Conservation (phyloP, 2,329 filamentous ascomycete species). For the Colletotrichum viniferum region DNA sequence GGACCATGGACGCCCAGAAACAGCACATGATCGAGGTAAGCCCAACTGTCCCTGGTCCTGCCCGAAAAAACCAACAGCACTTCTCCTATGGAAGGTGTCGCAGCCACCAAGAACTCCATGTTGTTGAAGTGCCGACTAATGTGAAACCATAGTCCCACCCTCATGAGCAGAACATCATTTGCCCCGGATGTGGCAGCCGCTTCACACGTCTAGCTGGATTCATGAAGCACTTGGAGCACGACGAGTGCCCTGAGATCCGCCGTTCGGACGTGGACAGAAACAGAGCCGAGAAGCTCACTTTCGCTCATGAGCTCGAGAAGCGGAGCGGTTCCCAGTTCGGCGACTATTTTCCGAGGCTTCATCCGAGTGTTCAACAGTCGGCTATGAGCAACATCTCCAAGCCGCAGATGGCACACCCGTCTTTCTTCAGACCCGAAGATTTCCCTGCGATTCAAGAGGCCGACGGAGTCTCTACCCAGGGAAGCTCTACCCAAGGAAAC, state of each 20-base stretch:
- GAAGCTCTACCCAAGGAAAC: slow-evolving; percentile 29
- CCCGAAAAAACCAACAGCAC: not conserved
- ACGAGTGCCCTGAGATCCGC: slow-evolving; percentile 41
- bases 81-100: not conserved
- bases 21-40: slow-evolving; percentile 30
- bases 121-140: not conserved
- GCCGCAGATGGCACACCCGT: slow-evolving; percentile 4
- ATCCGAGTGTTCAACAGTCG: slow-evolving; percentile 2
- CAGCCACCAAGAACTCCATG: not conserved
- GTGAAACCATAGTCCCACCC: slow-evolving; percentile 39
- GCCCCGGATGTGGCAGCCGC: slow-evolving; percentile 48
- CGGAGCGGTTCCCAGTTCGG: slow-evolving; percentile 20
- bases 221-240: slow-evolving; percentile 50
- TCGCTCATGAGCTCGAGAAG: slow-evolving; percentile 33
- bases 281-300: slow-evolving; percentile 41
- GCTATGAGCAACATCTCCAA: not conserved
- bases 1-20: slow-evolving; percentile 37
- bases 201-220: slow-evolving; percentile 43
- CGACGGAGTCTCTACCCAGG: slow-evolving; percentile 20
- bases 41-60: not conserved
- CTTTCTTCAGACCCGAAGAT: slow-evolving; percentile 14
- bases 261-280: slow-evolving; percentile 33
- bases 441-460: slow-evolving; percentile 17
- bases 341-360: slow-evolving; percentile 20
- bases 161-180: slow-evolving; percentile 44